phyloP scores from a whole-genome alignment of 2,329 filamentous ascomycete genomes.

The Calonectria honghensis region DNA sequence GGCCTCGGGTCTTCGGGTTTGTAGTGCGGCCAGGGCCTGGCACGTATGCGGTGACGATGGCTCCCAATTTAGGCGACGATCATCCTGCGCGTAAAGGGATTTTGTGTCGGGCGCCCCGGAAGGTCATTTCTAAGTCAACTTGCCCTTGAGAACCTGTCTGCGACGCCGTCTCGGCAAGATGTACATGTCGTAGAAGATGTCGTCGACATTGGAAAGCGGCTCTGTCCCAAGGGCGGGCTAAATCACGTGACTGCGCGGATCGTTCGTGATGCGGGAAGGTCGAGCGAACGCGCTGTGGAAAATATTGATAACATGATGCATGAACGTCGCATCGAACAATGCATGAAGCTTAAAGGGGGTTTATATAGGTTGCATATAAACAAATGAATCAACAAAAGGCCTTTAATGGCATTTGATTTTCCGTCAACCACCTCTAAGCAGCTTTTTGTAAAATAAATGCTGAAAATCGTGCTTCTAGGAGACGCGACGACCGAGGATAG shows the following conservation, averaged over 20 bases:
- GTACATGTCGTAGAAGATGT: constrained; percentile 23
- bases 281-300: constrained; percentile 38
- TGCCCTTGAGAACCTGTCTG: constrained; percentile 26
- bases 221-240: background rate
- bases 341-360: background rate
- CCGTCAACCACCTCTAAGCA: constrained; percentile 21
- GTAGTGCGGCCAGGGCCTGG: constrained; percentile 34
- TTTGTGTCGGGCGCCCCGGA: constrained; percentile 37
- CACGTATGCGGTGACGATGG: constrained; percentile 18
- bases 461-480: constrained; percentile 44
- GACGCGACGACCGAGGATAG: constrained; percentile 48
- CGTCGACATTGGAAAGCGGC: constrained; percentile 34
- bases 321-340: constrained; percentile 32
- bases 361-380: background rate
- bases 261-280: constrained; percentile 29
- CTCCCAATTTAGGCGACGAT: constrained; percentile 18
- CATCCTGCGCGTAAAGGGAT: constrained; percentile 30
- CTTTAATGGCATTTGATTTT: background rate
- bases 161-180: constrained; percentile 44
- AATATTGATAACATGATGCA: constrained; percentile 18
- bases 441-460: constrained; percentile 38
- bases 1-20: constrained; percentile 37
- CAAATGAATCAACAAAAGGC: background rate
- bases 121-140: constrained; percentile 16
- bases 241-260: constrained; percentile 51